Evolutionary conservation across 257 asterid genomes (phyloP).

Genomic region (Oldenlandia corymbosa): DNA sequence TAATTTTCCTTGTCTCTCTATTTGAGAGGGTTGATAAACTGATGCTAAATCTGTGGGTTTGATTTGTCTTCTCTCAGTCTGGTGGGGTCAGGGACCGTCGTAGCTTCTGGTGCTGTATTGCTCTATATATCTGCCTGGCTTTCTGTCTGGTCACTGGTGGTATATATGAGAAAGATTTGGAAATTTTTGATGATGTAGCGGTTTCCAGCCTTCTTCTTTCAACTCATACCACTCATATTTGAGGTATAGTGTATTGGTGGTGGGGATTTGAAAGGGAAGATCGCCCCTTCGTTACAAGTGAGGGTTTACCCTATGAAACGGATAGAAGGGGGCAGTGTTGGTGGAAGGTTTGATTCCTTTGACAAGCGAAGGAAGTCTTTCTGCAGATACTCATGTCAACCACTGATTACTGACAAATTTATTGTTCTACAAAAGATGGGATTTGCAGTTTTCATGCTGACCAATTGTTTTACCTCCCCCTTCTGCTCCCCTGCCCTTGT

Average conservation of each 20-base stretch:
- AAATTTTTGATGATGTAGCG: slow-evolving; percentile 53
- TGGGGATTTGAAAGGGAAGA: not conserved
- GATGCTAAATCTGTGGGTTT: not conserved
- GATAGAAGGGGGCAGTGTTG: not conserved
- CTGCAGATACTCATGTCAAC: slow-evolving; percentile 7
- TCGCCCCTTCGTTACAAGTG: not conserved
- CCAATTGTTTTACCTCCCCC: not conserved
- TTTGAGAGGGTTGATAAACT: not conserved
- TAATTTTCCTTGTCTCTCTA: not conserved
- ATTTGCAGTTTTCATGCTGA: not conserved
- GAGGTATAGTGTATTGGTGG: not conserved
- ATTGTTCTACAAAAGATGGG: not conserved
- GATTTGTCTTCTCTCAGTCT: slow-evolving; percentile 37
- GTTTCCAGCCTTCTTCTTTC: slow-evolving; percentile 5
- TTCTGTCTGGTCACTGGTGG: slow-evolving; percentile 68
- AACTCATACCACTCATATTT: slow-evolving; percentile 11
- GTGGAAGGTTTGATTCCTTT: not conserved
- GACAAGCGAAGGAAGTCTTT: not conserved
- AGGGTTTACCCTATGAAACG: not conserved
- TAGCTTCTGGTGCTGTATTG: slow-evolving; percentile 58
- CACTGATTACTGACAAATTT: slow-evolving; percentile 5
- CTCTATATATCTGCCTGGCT: slow-evolving; percentile 83
- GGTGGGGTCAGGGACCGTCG: slow-evolving; percentile 41
- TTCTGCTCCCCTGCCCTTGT: not conserved
- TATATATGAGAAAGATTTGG: slow-evolving; percentile 67